Base-by-base conservation (phyloP, 306 rosid species). In the Cyclanthera cordifolia region DNA sequence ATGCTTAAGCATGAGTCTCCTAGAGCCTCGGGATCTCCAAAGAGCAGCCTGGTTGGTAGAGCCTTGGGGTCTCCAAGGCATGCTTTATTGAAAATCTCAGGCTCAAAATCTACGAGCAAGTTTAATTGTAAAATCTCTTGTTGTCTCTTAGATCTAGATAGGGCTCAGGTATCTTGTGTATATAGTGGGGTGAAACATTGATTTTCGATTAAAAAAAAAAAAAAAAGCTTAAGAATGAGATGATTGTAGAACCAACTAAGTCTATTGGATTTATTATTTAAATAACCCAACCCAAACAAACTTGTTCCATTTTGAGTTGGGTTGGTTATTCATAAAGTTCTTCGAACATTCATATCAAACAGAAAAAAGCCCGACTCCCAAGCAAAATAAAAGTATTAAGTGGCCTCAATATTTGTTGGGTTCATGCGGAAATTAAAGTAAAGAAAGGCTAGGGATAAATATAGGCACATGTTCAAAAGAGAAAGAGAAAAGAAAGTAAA, bases 401-500 rank as follows among this genome's bases (percentile, higher is more conserved):
- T 64, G 53, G 12, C 21, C 50, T 43, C 21, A 17, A 43, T 3
- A 10, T 21, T 6, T 12, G 37, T 43, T 64, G 53, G 70, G 21
- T 41, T 2, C 53, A 7, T 65, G 70, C 45, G 70, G 37, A 21
- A 8, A 65, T 65, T 53, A 21, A 21, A 23, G 39, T 23, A 43
- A 45, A 45, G 37, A 45, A 3, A 43, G 70, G 70, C 3, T 13
- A 13, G 20, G 28, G 13, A 65, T 21, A 24, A 15, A 45, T 20
- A 21, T 20, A 21, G 53, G 53, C 70, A 64, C 53, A 45, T 45
- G 70, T 65, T 65, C 4, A 7, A 64, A 41, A 45, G 70, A 45
- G 53, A 20, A 28, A 2, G 48, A 34, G 47, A n/a, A 61, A 61
- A 61, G 50, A 61, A 19, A 61, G 68, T 61, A 37, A 37, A 61